Conservation (phyloP, 768 basidiomycete species). For the Kondoa malvinella region DNA sequence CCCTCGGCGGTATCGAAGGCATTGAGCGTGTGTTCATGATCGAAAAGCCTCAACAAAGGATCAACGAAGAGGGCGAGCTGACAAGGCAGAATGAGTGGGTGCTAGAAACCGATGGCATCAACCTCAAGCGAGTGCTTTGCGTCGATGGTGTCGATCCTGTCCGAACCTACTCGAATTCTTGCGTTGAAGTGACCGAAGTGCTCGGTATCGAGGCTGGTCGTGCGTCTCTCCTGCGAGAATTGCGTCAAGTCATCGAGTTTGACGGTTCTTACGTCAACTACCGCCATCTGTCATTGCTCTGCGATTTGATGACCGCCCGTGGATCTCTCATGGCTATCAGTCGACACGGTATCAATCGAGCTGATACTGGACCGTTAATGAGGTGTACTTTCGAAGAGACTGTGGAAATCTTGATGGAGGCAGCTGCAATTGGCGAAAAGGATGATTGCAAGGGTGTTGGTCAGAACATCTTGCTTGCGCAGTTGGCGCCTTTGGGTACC, state of each 20-base stretch:
- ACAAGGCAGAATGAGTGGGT: conserved; percentile 59
- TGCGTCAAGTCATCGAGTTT: conserved; percentile 92
- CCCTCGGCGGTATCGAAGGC: conserved; percentile 74
- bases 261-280: conserved; percentile 99
- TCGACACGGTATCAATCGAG: conserved; percentile 95
- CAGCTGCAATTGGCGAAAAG: conserved; percentile 91
- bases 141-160: conserved; percentile 86
- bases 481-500: conserved; percentile 99
- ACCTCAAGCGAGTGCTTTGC: conserved; percentile 84
- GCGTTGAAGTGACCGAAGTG: conserved; percentile 81
- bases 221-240: conserved; percentile 79
- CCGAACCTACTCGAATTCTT: conserved; percentile 91
- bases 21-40: conserved; percentile 88
- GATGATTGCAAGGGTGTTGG: conserved; percentile 96
- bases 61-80: conserved; percentile 45
- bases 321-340: conserved; percentile 93
- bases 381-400: conserved; percentile 99
- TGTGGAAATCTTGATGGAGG: conserved; percentile 97
- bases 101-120: conserved; percentile 90
- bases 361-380: conserved; percentile 97
- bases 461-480: conserved; percentile 98
- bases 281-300: conserved; percentile 85
- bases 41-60: conserved; percentile 59
- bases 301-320: conserved; percentile 95
- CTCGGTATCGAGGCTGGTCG: conserved; percentile 94